Evolutionary conservation across 352 stramenopile genomes (phyloP).

Genomic region (Pythium brachiatum): DNA sequence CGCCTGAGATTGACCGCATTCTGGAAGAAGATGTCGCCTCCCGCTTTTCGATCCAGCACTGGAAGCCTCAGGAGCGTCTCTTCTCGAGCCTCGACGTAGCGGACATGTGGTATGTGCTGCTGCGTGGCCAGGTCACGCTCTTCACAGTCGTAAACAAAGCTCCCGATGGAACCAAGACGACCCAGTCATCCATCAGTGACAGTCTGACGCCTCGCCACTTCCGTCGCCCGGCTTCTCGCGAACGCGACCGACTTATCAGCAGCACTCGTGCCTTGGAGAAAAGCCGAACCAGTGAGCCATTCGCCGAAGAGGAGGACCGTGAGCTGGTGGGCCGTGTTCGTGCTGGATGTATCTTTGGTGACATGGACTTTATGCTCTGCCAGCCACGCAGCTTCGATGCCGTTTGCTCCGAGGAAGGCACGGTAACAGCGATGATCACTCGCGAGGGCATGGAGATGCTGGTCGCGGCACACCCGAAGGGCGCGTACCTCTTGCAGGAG

Average conservation of each 20-base stretch:
- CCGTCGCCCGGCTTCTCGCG: constrained; percentile 9
- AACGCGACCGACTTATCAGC: constrained; percentile 1
- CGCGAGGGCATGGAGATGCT: constrained; percentile 34
- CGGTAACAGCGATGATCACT: constrained; percentile 41
- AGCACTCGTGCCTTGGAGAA: constrained; percentile 1
- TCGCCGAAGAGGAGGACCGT: constrained; percentile 21
- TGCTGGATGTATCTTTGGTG: constrained; percentile 58
- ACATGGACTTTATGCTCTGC: constrained; percentile 62
- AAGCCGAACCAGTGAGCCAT: constrained; percentile 8
- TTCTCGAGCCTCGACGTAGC: constrained; percentile 43
- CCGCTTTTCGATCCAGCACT: constrained; percentile 37
- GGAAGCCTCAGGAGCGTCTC: constrained; percentile 28
- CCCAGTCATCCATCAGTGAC: constrained; percentile 14
- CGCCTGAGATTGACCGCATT: constrained; percentile 17
- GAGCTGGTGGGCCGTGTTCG: constrained; percentile 52
- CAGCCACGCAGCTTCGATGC: constrained; percentile 50
- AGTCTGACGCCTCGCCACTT: constrained; percentile 19
- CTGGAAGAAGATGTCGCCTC: constrained; percentile 35
- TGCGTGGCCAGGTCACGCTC: constrained; percentile 50
- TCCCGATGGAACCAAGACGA: constrained; percentile 6
- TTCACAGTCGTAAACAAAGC: constrained; percentile 25
- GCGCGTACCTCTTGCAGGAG: constrained; percentile 51
- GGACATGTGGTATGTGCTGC: constrained; percentile 47
- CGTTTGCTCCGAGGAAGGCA: constrained; percentile 34
- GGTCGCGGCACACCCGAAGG: constrained; percentile 23